Conservation (phyloP, 768 basidiomycete genomes). For the Scleroderma bovista region DNA sequence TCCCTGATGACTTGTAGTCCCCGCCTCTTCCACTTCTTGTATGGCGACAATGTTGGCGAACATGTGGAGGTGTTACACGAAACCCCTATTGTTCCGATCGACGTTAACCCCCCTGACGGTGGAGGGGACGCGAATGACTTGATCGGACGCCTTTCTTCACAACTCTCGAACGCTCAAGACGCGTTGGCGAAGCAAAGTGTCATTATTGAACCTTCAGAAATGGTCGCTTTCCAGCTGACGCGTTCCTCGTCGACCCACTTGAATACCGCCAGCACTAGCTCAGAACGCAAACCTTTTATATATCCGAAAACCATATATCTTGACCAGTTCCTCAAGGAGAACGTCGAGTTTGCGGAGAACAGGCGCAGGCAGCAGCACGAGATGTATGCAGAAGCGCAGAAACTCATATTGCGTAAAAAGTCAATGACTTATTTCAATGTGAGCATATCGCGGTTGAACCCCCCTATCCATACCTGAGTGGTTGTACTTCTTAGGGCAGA, state of each 20-base stretch:
- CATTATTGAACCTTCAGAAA: constrained; percentile 57
- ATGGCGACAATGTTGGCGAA: constrained; percentile 40
- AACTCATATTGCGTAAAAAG: constrained; percentile 40
- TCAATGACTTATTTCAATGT: constrained; percentile 54
- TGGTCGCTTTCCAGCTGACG: constrained; percentile 53
- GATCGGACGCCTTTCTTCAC: constrained; percentile 42
- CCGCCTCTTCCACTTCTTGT: constrained; percentile 51
- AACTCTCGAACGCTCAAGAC: constrained; percentile 24
- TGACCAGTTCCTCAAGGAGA: constrained; percentile 65
- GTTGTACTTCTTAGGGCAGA: constrained; percentile 38
- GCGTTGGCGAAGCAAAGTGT: constrained; percentile 42
- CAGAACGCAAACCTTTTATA: constrained; percentile 36
- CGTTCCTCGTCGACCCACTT: constrained; percentile 20
- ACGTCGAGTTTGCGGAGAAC: constrained; percentile 38
- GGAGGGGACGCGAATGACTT: constrained; percentile 47
- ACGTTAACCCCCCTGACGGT: constrained; percentile 32
- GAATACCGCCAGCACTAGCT: constrained; percentile 12
- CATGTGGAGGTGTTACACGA: constrained; percentile 26
- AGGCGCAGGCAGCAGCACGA: constrained; percentile 32
- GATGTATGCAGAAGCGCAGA: constrained; percentile 44
- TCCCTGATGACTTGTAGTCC: constrained; percentile 14
- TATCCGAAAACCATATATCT: constrained; percentile 67
- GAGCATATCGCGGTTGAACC: constrained; percentile 15
- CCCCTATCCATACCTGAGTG: background rate
- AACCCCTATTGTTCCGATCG: constrained; percentile 48